Evolutionary conservation across 768 basidiomycete genomes (phyloP), one percentile per base, ranked within the genome.

Genomic region (Zangia roseola): DNA sequence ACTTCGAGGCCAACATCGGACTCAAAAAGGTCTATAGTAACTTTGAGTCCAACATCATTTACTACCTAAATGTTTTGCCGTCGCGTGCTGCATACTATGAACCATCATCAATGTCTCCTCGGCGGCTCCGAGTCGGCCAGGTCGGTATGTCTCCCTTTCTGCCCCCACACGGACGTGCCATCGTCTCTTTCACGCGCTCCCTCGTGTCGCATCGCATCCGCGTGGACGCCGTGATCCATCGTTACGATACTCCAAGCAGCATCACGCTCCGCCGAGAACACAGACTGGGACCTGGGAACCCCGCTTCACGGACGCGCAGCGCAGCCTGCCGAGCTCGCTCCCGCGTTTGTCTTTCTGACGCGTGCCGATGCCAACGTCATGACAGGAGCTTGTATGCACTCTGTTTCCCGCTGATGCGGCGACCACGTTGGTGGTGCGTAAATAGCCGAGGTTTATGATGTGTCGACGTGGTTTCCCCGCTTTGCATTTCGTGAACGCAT

Each of bases 31-130:
- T 83, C 26, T 69, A 77, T 52, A 76, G 74, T 55, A 81, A 78
- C 4, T 82, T 81, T 71, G 61, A 74, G 39, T 68, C 72, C 43
- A 84, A 86, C 69, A 81, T 83, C 57, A 51, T 84, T n/a, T n/a
- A n/a, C n/a, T n/a, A n/a, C n/a, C n/a, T n/a, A n/a, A n/a, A n/a
- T n/a, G n/a, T n/a, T n/a, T n/a, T n/a, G n/a, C n/a, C n/a, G n/a
- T n/a, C n/a, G n/a, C n/a, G n/a, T n/a, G n/a, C n/a, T n/a, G n/a
- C n/a, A n/a, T n/a, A n/a, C n/a, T n/a, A n/a, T 66, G 74, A 3
- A 69, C 70, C 25, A 83, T 85, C 60, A 79, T 86, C 71, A 82
- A 83, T 81, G 6, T n/a, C n/a, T n/a, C n/a, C n/a, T n/a, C n/a
- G n/a, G n/a, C n/a, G n/a, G n/a, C n/a, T n/a, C n/a, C n/a, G n/a